Evolutionary conservation across 305 asterid genomes (phyloP).

Genomic region (Ilex paraguariensis): DNA sequence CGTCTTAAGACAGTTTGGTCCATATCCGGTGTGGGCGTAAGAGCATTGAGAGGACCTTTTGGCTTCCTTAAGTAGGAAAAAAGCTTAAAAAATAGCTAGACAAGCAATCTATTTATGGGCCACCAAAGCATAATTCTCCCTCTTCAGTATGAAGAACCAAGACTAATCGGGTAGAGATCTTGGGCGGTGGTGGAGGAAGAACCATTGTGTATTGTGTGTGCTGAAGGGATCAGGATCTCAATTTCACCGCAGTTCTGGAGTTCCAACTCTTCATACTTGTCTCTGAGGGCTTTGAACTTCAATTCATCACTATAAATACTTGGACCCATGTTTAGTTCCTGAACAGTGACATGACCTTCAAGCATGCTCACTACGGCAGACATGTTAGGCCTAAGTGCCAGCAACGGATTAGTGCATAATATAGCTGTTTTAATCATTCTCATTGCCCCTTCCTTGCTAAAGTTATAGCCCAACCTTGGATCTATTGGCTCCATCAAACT

Average conservation of each 20-base stretch:
- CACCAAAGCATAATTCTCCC: too few species aligned
- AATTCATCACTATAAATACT: slow-evolving; percentile 27
- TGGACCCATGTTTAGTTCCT: slow-evolving; percentile 36
- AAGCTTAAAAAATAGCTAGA: too few species aligned
- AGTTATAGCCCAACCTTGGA: slow-evolving; percentile 30
- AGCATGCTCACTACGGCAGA: slow-evolving; percentile 49
- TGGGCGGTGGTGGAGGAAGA: slow-evolving; percentile 12
- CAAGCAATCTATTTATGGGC: too few species aligned
- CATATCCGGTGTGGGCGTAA: too few species aligned
- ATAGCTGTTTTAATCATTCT: slow-evolving; percentile 43
- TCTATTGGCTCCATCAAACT: slow-evolving; percentile 44
- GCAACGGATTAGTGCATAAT: slow-evolving; percentile 51
- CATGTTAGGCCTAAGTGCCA: slow-evolving; percentile 48
- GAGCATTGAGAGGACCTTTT: too few species aligned
- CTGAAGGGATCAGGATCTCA: slow-evolving; percentile 7
- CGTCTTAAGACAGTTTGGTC: too few species aligned
- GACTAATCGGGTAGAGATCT: slow-evolving; percentile 4
- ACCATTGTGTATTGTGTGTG: slow-evolving; percentile 2
- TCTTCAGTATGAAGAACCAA: neutral
- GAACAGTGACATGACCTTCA: slow-evolving; percentile 32
- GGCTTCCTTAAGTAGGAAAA: too few species aligned
- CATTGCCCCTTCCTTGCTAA: slow-evolving; percentile 25
- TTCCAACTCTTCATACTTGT: slow-evolving; percentile 28
- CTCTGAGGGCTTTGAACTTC: slow-evolving; percentile 38
- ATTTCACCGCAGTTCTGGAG: slow-evolving; percentile 18